phyloP scores from a whole-genome alignment of 176 grass and related monocot genomes.

The Triticum aestivum region DNA sequence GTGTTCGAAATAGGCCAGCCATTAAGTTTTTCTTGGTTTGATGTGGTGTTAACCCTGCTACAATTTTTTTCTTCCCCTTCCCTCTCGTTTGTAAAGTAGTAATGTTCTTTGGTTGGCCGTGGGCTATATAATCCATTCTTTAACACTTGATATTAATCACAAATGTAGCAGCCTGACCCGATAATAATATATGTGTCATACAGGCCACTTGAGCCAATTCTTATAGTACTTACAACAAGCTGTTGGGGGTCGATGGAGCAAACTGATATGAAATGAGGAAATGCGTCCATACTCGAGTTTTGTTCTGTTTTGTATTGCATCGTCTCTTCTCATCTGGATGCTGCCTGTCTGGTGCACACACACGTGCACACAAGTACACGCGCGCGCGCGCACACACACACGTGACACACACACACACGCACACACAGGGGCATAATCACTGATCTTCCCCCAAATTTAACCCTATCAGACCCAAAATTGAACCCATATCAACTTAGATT shows the following conservation, averaged over 20 bases:
- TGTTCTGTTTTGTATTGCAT: neutral
- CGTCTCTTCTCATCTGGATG: neutral
- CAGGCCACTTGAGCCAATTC: slow-evolving; percentile 6
- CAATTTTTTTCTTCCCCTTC: neutral
- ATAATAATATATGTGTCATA: neutral
- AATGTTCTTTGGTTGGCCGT: slow-evolving; percentile 32
- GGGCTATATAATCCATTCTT: slow-evolving; percentile 58
- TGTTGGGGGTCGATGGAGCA: neutral
- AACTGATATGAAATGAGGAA: slow-evolving; percentile 4
- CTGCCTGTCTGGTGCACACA: no score
- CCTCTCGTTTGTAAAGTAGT: slow-evolving; percentile 45
- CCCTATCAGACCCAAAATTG: no score
- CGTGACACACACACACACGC: no score
- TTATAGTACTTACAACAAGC: neutral
- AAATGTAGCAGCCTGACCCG: slow-evolving; percentile 30
- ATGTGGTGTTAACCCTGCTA: slow-evolving; percentile 5
- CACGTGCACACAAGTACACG: no score
- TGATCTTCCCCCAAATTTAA: no score
- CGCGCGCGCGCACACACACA: no score
- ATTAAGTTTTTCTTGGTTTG: slow-evolving; percentile 9
- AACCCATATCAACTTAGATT: no score
- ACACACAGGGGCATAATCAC: no score
- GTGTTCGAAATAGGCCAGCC: neutral
- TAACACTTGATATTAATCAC: slow-evolving; percentile 18
- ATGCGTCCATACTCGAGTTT: neutral